These are phyloP conservation scores for Aquilaria agallochum DNA, from an alignment of 441 rosid genomes.

Conservation along the genomic window DNA sequence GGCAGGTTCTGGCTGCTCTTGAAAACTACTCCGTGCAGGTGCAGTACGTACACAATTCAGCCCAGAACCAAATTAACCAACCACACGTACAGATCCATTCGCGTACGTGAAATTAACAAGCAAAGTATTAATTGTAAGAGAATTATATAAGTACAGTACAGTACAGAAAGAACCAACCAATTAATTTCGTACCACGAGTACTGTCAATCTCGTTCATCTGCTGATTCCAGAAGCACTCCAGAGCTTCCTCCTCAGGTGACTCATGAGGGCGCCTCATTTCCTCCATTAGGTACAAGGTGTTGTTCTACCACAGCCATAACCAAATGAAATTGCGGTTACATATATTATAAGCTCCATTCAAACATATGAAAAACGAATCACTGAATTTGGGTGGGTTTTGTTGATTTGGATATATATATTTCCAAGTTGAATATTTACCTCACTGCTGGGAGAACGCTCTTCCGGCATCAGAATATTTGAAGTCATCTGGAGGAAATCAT, in stretches of 20 bases:
- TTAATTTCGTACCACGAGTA: slow-evolving; percentile 10
- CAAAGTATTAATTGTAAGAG: background rate
- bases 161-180: background rate
- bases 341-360: too few species aligned
- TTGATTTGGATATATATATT: too few species aligned
- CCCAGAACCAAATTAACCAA: background rate
- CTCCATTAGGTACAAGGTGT: background rate
- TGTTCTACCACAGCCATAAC: too few species aligned
- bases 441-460: too few species aligned
- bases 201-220: slow-evolving; percentile 21
- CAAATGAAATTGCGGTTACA: too few species aligned
- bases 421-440: too few species aligned
- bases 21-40: slow-evolving; percentile 9
- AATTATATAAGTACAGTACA: background rate
- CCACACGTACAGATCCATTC: too few species aligned
- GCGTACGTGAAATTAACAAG: background rate
- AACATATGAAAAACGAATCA: too few species aligned
- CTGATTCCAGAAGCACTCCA: slow-evolving; percentile 30
- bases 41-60: background rate
- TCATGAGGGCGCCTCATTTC: background rate
- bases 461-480: background rate
- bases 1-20: slow-evolving; percentile 27
- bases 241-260: slow-evolving; percentile 8
- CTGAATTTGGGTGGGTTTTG: too few species aligned
- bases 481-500: slow-evolving; percentile 12